These are phyloP conservation scores for Leucogyrophana mollusca DNA, from an alignment of 768 basidiomycete genomes.

Conservation along the genomic window DNA sequence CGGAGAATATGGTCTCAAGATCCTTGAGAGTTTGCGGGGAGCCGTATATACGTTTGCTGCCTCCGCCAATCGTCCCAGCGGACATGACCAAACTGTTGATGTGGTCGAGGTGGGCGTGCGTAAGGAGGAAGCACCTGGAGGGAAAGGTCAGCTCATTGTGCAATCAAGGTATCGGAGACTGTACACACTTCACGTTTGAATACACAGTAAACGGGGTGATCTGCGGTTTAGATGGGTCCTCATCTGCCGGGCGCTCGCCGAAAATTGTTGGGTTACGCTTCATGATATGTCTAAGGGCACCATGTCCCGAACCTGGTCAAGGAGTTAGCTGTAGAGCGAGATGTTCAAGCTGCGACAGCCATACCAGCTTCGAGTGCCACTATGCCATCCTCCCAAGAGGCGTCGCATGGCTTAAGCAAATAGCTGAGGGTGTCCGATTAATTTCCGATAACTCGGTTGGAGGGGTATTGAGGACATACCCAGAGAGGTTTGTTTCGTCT, in stretches of 20 bases:
- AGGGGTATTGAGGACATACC: slow-evolving; percentile 46
- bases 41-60: slow-evolving; percentile 63
- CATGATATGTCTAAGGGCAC: slow-evolving; percentile 67
- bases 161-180: not conserved
- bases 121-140: slow-evolving; percentile 75
- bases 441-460: slow-evolving; percentile 12
- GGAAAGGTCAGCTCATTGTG: not conserved
- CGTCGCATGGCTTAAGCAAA: slow-evolving; percentile 69
- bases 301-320: slow-evolving; percentile 78
- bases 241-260: slow-evolving; percentile 17
- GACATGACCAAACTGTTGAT: slow-evolving; percentile 78
- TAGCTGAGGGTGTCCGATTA: slow-evolving; percentile 53
- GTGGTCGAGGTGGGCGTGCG: slow-evolving; percentile 92
- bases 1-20: slow-evolving; percentile 72
- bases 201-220: slow-evolving; percentile 26
- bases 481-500: slow-evolving; percentile 84
- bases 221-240: slow-evolving; percentile 9
- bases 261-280: slow-evolving; percentile 56
- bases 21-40: slow-evolving; percentile 61
- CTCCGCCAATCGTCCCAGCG: slow-evolving; percentile 70
- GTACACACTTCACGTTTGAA: slow-evolving; percentile 30
- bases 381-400: slow-evolving; percentile 78
- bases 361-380: slow-evolving; percentile 86
- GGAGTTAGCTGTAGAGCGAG: not conserved
- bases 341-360: slow-evolving; percentile 7